Conservation (phyloP, 768 basidiomycete genomes). For the Amylocystis lapponica region DNA sequence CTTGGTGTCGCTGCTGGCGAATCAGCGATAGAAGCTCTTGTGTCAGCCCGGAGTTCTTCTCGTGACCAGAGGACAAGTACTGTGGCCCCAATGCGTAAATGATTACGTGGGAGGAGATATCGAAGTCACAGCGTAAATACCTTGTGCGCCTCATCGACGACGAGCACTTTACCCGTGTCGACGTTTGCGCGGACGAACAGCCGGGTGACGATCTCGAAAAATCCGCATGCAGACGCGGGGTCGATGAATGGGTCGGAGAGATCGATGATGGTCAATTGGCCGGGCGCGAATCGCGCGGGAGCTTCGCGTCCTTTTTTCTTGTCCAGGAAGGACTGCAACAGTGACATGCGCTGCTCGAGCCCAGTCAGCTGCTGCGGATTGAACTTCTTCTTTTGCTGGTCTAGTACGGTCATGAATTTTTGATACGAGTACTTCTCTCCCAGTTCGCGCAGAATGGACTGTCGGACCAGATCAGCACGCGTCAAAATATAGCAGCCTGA, state of each 20-base stretch:
- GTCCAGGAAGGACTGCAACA: constrained; percentile 55
- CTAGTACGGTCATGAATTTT: constrained; percentile 43
- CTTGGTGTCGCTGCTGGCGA: constrained; percentile 66
- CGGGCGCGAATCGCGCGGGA: constrained; percentile 38
- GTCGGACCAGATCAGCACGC: too few relatives aligned
- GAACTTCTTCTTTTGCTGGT: constrained; percentile 43
- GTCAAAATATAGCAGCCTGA: too few relatives aligned
- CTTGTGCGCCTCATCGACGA: constrained; percentile 76
- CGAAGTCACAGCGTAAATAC: constrained; percentile 24
- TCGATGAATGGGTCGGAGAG: constrained; percentile 73
- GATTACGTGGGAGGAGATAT: too few relatives aligned
- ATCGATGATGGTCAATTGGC: constrained; percentile 63
- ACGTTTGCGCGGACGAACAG: constrained; percentile 58
- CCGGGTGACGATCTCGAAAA: constrained; percentile 66
- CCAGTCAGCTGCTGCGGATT: constrained; percentile 50
- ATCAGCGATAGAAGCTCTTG: constrained; percentile 54
- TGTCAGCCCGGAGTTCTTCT: constrained; percentile 46
- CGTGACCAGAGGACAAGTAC: constrained; percentile 54
- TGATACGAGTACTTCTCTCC: constrained; percentile 53
- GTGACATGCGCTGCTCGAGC: constrained; percentile 56
- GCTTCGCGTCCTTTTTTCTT: constrained; percentile 13
- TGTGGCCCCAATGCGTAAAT: constrained; percentile 18
- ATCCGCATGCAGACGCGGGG: constrained; percentile 54
- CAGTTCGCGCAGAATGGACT: constrained; percentile 58
- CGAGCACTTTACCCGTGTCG: constrained; percentile 58